Evolutionary conservation across 768 basidiomycete genomes (phyloP).

Genomic region (Stropharia rugosoannulata): DNA sequence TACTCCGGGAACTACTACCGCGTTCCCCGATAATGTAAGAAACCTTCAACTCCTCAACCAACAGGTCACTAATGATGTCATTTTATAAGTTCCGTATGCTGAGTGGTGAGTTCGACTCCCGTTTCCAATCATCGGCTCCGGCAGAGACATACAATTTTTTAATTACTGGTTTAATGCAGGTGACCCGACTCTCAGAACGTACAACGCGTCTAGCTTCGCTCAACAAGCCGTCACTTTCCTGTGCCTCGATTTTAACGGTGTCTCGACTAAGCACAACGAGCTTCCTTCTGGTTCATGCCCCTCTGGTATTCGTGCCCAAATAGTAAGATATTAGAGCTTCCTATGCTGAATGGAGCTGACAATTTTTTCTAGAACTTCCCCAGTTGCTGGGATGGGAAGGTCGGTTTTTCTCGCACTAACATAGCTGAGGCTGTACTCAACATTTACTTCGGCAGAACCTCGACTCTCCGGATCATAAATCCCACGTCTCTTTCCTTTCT

Average conservation of each 20-base stretch:
- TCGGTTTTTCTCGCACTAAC: constrained; percentile 12
- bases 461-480: constrained; percentile 52
- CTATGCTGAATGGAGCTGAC: neutral
- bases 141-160: neutral
- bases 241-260: constrained; percentile 46
- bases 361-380: constrained; percentile 41
- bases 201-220: constrained; percentile 40
- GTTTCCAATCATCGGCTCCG: neutral
- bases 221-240: constrained; percentile 49
- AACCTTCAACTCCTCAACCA: neutral
- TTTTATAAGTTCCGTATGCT: constrained; percentile 51
- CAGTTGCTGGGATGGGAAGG: constrained; percentile 58
- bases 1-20: constrained; percentile 43
- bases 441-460: constrained; percentile 29
- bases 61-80: constrained; percentile 3
- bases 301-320: constrained; percentile 48
- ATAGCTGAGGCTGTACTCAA: neutral
- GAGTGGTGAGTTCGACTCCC: constrained; percentile 31
- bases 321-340: constrained; percentile 30
- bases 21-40: constrained; percentile 55
- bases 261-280: constrained; percentile 34
- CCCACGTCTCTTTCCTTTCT: constrained; percentile 48
- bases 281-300: constrained; percentile 41
- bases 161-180: constrained; percentile 20
- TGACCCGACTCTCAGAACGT: constrained; percentile 43